Evolutionary conservation across 1,284 basidiomycete genomes (phyloP), one percentile per base, ranked within the genome.

Genomic region (Erythrobasidium hasegawianum): DNA sequence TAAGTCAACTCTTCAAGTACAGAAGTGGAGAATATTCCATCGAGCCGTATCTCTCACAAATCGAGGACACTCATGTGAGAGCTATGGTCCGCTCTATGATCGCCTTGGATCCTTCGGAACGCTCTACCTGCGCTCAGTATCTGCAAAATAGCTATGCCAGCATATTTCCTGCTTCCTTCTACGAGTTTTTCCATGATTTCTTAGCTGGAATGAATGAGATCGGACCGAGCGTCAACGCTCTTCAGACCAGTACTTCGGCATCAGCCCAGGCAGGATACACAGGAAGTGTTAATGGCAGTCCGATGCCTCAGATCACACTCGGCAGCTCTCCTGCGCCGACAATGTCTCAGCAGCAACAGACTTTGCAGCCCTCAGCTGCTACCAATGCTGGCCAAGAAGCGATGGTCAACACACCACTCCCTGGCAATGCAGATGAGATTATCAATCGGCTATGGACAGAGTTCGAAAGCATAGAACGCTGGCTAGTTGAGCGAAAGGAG

Each of bases 1-100:
- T 98, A 52, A 92, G 89, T 74, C 95, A 97, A 76, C 81, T 99
- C 58, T 97, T 92, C 83, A 94, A 95, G 76, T 99, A 96, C 73
- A 82, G 92, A 22, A 87, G 89, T 71, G 90, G 90, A 1, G 88
- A 93, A 71, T 83, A 89, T 66, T 45, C 53, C 14, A 14, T 67
- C 59, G 86, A 83, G 60, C 77, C 81, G 0, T 85, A 88, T 57
- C 79, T 99, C 26, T 80, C 83, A 29, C 81, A 83, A 38, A 88
- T 98, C 54, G 88, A 89, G 39, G 92, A 97, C 72, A 82, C 82
- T 7, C 84, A 85, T 43, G 85, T 97, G 43, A 82, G 87, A 75
- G 91, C 92, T 75, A 79, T 79, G 18, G 33, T 33, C 27, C 9
- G n/a, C 70, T 97, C 86, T 73, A 98, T 98, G 96, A 87, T 96